Evolutionary conservation across 208 protist species (phyloP).

Genomic region (Trypanosoma boissoni): DNA sequence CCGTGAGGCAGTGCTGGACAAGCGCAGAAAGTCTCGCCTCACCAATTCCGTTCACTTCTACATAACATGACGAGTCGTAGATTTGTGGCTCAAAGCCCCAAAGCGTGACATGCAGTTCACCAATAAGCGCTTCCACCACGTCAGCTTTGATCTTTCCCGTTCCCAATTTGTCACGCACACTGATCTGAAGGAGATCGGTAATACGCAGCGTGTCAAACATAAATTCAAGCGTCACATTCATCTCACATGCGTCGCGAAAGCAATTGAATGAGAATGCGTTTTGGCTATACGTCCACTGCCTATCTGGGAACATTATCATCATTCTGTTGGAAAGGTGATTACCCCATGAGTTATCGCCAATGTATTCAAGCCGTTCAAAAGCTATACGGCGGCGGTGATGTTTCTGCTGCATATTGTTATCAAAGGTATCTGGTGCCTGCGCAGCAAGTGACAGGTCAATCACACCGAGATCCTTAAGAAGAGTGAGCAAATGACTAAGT

Average conservation of each 20-base stretch:
- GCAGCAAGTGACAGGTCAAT: slow-evolving; percentile 54
- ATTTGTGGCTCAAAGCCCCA: slow-evolving; percentile 61
- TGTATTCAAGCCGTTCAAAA: slow-evolving; percentile 84
- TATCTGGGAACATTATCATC: slow-evolving; percentile 68
- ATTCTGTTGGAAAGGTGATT: slow-evolving; percentile 60
- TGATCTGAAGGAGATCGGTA: slow-evolving; percentile 30
- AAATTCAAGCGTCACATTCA: slow-evolving; percentile 81
- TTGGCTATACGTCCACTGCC: slow-evolving; percentile 77
- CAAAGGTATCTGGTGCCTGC: slow-evolving; percentile 16
- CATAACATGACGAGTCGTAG: slow-evolving; percentile 56
- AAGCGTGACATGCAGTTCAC: slow-evolving; percentile 59
- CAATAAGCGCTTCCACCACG: slow-evolving; percentile 70
- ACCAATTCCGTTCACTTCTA: slow-evolving; percentile 60
- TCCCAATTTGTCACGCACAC: slow-evolving; percentile 27
- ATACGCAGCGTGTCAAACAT: slow-evolving; percentile 76
- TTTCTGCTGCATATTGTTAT: slow-evolving; percentile 11
- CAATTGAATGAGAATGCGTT: slow-evolving; percentile 50
- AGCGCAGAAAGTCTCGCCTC: slow-evolving; percentile 53
- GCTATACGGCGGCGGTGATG: slow-evolving; percentile 62
- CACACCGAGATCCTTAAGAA: slow-evolving; percentile 41
- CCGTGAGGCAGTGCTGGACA: slow-evolving; percentile 80
- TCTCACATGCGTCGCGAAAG: slow-evolving; percentile 70
- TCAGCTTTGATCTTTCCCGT: slow-evolving; percentile 81
- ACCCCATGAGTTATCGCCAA: slow-evolving; percentile 82
- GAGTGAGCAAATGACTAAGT: slow-evolving; percentile 34